These are phyloP conservation scores for Planoprotostelium fungivorum DNA, from an alignment of 78 protist species.

Conservation along the genomic window DNA sequence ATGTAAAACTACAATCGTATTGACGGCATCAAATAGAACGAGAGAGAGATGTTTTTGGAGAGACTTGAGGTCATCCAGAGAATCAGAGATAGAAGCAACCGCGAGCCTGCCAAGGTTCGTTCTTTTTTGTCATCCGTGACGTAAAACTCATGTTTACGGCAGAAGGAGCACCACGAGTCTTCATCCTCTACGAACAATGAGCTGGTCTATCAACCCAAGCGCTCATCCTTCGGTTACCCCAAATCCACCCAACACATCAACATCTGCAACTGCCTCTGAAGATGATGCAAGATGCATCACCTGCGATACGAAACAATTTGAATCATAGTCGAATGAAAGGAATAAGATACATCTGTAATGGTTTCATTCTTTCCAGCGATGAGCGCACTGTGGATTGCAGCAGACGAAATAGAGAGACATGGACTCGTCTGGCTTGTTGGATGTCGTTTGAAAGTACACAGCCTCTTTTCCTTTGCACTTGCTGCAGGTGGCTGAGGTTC, in stretches of 20 bases:
- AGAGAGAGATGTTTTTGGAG: not conserved
- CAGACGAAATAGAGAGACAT: not conserved
- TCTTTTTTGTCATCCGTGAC: too few species aligned
- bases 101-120: too few species aligned
- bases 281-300: too few species aligned
- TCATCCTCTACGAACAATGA: too few species aligned
- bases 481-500: not conserved
- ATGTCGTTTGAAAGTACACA: not conserved
- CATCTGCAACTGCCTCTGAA: not conserved
- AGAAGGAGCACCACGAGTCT: too few species aligned
- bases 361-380: not conserved
- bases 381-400: not conserved
- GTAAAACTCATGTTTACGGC: too few species aligned
- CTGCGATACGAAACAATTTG: too few species aligned
- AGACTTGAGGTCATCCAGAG: not conserved
- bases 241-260: not conserved
- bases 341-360: too few species aligned
- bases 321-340: too few species aligned
- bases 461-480: not conserved
- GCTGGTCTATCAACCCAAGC: too few species aligned
- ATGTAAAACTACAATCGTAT: not conserved
- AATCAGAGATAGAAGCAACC: not conserved
- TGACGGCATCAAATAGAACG: too few species aligned
- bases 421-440: not conserved
- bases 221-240: not conserved